Percentiles rank a stretch among this genome's conserved stretches.
Conservation (phyloP, 495 filamentous ascomycete genomes). For the Aspergillus bridgeri region DNA sequence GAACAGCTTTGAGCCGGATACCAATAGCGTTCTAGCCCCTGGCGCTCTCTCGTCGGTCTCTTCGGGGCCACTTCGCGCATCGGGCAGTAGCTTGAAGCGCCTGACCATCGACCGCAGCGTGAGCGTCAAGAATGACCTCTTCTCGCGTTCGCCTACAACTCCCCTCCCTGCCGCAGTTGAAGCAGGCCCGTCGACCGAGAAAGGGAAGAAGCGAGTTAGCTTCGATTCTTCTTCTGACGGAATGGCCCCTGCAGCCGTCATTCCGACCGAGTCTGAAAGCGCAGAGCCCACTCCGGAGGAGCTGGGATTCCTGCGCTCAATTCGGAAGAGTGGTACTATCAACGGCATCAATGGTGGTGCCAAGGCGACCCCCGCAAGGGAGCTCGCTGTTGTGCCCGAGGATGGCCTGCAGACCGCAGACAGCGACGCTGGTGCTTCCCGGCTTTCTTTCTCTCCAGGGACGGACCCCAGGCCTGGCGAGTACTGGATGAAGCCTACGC, state of each 20-base stretch:
- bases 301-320: conserved; percentile 61
- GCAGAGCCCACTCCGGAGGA: conserved; percentile 61
- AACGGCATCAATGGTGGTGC: conserved; percentile 46
- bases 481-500: conserved; percentile 81
- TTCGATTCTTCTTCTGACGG: conserved; percentile 64
- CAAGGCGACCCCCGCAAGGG: conserved; percentile 65
- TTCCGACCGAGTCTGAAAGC: conserved; percentile 44
- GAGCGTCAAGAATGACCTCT: conserved; percentile 72
- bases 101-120: conserved; percentile 85
- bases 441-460: conserved; percentile 31
- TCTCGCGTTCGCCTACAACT: conserved; percentile 47
- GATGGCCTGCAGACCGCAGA: conserved; percentile 44
- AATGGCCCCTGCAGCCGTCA: conserved; percentile 41
- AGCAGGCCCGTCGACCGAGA: conserved; percentile 31
- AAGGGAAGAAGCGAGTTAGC: conserved; percentile 79
- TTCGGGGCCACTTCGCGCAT: conserved; percentile 44
- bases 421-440: conserved; percentile 32
- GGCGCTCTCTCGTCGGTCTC: conserved; percentile 76
- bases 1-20: conserved; percentile 57
- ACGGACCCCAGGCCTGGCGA: conserved; percentile 60
- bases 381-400: conserved; percentile 77
- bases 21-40: conserved; percentile 81
- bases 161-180: conserved; percentile 30
- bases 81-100: conserved; percentile 73
- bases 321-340: conserved; percentile 36